These are phyloP conservation scores for Botryobasidium botryosum DNA, from an alignment of 768 basidiomycete species.

Conservation along the genomic window DNA sequence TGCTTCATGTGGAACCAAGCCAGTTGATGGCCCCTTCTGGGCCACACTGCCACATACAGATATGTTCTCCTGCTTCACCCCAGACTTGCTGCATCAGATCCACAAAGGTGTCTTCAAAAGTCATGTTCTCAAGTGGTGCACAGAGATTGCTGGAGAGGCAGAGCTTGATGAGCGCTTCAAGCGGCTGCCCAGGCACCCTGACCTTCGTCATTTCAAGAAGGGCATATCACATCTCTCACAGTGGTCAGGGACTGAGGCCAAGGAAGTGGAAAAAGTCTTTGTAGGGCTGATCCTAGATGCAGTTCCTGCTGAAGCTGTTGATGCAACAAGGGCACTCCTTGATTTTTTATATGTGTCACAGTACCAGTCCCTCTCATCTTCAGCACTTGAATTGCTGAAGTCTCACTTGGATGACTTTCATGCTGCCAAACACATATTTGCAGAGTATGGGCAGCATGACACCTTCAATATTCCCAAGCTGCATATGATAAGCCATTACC, in stretches of 20 bases:
- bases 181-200: not conserved
- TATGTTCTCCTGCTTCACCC: constrained; percentile 28
- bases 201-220: constrained; percentile 1
- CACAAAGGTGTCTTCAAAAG: not conserved
- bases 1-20: no score
- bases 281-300: constrained; percentile 4
- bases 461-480: constrained; percentile 26
- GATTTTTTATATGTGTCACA: constrained; percentile 27
- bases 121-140: not conserved
- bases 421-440: not conserved
- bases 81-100: no score
- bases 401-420: constrained; percentile 19
- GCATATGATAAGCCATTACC: constrained; percentile 21
- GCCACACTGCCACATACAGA: constrained; percentile 23
- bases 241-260: constrained; percentile 8
- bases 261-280: constrained; percentile 3
- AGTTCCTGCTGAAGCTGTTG: constrained; percentile 1
- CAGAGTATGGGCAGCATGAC: constrained; percentile 1
- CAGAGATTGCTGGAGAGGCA: not conserved
- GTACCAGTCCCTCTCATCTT: constrained; percentile 19
- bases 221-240: constrained; percentile 6
- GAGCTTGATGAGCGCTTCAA: not conserved
- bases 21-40: no score
- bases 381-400: constrained; percentile 18
- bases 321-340: constrained; percentile 18